Evolutionary conservation across 805 yeast species (phyloP).

Genomic region (Candida corydali): DNA sequence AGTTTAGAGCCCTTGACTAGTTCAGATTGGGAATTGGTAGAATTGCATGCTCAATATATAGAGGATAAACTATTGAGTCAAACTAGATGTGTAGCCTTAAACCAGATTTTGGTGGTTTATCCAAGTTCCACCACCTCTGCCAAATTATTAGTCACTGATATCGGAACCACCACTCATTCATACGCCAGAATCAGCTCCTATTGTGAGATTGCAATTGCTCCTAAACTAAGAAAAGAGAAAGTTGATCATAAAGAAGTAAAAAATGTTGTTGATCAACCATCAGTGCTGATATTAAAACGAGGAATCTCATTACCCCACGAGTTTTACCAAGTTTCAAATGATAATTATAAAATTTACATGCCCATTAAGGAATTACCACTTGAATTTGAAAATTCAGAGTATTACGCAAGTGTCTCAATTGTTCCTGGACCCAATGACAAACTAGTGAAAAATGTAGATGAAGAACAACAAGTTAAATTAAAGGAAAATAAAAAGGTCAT

Average conservation of each 20-base stretch:
- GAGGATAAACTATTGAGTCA: slow-evolving; percentile 76
- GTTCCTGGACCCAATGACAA: slow-evolving; percentile 45
- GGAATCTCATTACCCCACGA: slow-evolving; percentile 56
- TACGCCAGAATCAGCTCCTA: slow-evolving; percentile 56
- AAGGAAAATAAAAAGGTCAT: slow-evolving; percentile 41
- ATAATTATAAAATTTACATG: slow-evolving; percentile 43
- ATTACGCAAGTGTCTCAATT: slow-evolving; percentile 47
- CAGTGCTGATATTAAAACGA: slow-evolving; percentile 43
- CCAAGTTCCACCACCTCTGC: slow-evolving; percentile 62
- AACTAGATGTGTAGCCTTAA: slow-evolving; percentile 64
- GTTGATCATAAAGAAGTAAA: slow-evolving; percentile 17
- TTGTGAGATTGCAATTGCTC: slow-evolving; percentile 75
- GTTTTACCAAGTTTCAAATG: slow-evolving; percentile 18
- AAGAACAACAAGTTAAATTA: slow-evolving; percentile 12
- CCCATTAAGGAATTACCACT: slow-evolving; percentile 33
- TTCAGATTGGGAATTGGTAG: slow-evolving; percentile 89
- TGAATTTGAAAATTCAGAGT: slow-evolving; percentile 13
- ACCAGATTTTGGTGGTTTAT: slow-evolving; percentile 62
- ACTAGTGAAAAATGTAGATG: slow-evolving; percentile 5
- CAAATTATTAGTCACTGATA: slow-evolving; percentile 44
- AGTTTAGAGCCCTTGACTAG: slow-evolving; percentile 73
- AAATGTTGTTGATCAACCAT: slow-evolving; percentile 21
- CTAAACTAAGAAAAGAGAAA: slow-evolving; percentile 36
- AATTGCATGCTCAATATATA: slow-evolving; percentile 69
- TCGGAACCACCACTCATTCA: slow-evolving; percentile 37